phyloP scores from a whole-genome alignment of 208 protist genomes.

The Trypanosoma grayi region DNA sequence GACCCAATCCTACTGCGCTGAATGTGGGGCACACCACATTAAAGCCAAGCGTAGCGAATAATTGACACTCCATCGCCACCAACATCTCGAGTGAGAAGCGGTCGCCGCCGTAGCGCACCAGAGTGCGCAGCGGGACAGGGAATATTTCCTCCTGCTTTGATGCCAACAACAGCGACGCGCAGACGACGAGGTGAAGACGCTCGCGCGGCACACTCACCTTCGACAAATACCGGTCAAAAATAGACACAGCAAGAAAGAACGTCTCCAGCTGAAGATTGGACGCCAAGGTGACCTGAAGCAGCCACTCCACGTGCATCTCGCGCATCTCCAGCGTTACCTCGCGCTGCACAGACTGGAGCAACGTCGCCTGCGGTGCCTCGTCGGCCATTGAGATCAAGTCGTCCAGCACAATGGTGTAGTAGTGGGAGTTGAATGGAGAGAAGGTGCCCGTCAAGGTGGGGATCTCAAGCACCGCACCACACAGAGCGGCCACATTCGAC shows the following conservation, averaged over 20 bases:
- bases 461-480: slow-evolving; percentile 23
- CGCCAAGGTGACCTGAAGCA: slow-evolving; percentile 27
- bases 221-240: slow-evolving; percentile 84
- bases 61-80: slow-evolving; percentile 39
- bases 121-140: slow-evolving; percentile 77
- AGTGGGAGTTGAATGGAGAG: slow-evolving; percentile 34
- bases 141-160: slow-evolving; percentile 99
- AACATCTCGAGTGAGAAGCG: slow-evolving; percentile 80
- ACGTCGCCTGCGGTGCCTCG: slow-evolving; percentile 12
- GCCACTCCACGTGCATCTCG: slow-evolving; percentile 28
- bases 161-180: slow-evolving; percentile 94
- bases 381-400: slow-evolving; percentile 72
- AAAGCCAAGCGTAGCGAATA: slow-evolving; percentile 48
- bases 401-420: slow-evolving; percentile 53
- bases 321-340: slow-evolving; percentile 25
- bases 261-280: slow-evolving; percentile 55
- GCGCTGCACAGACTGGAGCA: slow-evolving; percentile 5
- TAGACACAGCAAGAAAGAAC: slow-evolving; percentile 70
- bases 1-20: slow-evolving; percentile 38
- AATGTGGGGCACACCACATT: slow-evolving; percentile 44
- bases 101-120: slow-evolving; percentile 91
- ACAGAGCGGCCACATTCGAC: slow-evolving; percentile 20
- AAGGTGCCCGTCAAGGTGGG: slow-evolving; percentile 25
- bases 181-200: slow-evolving; percentile 54
- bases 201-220: slow-evolving; percentile 46